Base-by-base conservation (phyloP, 805 yeast genomes). In the Teunomyces gatunensis region DNA sequence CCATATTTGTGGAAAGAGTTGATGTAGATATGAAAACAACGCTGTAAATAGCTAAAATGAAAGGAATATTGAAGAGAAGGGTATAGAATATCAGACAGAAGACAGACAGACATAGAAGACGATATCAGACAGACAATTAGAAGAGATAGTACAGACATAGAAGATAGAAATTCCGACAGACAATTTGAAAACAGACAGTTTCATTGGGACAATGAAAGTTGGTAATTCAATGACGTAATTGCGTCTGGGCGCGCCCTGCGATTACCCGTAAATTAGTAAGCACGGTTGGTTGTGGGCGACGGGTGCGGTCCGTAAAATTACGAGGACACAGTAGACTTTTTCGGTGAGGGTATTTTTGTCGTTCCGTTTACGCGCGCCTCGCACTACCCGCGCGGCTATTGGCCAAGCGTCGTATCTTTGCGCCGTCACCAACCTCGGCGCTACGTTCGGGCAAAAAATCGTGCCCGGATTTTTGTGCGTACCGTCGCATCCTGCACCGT, bases 1-100 rank as follows among this genome's bases (percentile, higher is more conserved):
- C 97, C 97, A 25, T 85, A 83, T 64, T 69, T 91, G 55, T 69
- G 78, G 75, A 64, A 65, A 25, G 85, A 81, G 62, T 60, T 80
- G 43, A 21, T 46, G 45, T 13, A 17, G 15, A 34, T 18, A 18
- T 18, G 20, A 18, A 18, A 18, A 18, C 2, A 11, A 15, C 5
- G 36, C 9, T 15, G 37, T 34, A 34, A 17, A 34, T 34, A 17
- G n/a, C 9, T 34, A 17, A 13, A 17, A 21, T 21, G 25, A 21
- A n/a, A n/a, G n/a, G n/a, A n/a, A n/a, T n/a, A n/a, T n/a, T n/a
- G n/a, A n/a, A n/a, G n/a, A n/a, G n/a, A n/a, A n/a, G n/a, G n/a
- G n/a, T n/a, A n/a, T n/a, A n/a, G n/a, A n/a, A n/a, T 5, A 21
- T 21, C 23, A 21, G 25, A 21, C 1, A 21, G 2, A 21, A 21